Percentiles rank a stretch among this genome's conserved stretches.
These are phyloP conservation scores for Penicillium rolfsii DNA, from an alignment of 2,329 filamentous ascomycete species.

Conservation along the genomic window DNA sequence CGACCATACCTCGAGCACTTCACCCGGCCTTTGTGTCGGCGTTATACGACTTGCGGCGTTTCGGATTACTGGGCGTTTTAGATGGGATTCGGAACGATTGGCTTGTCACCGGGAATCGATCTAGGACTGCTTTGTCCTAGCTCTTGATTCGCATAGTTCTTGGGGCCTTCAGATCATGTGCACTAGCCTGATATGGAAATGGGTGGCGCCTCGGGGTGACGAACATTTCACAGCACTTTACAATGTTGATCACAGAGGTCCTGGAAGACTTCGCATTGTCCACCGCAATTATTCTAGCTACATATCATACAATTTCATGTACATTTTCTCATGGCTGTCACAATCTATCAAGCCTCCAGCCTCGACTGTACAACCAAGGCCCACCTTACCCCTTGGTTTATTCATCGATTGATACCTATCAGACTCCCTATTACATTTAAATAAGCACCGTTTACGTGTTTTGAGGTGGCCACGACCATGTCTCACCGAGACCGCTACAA, in stretches of 20 bases:
- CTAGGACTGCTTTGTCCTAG: neutral
- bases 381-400: neutral
- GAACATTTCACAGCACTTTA: conserved; percentile 3
- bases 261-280: conserved; percentile 13
- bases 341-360: neutral
- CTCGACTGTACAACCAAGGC: neutral
- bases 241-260: conserved; percentile 4
- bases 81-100: neutral
- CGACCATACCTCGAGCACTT: neutral
- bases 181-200: conserved; percentile 30
- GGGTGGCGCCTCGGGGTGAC: conserved; percentile 25
- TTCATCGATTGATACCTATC: neutral
- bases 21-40: neutral
- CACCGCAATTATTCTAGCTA: conserved; percentile 15
- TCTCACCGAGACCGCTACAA: neutral
- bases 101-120: neutral
- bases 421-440: neutral
- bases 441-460: neutral
- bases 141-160: conserved; percentile 15
- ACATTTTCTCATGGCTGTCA: conserved; percentile 6
- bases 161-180: conserved; percentile 32
- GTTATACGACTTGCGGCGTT: conserved; percentile 4
- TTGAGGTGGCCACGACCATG: neutral
- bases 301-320: conserved; percentile 13
- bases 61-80: neutral